These are phyloP conservation scores for Suillus alpinus DNA, from an alignment of 768 basidiomycete species.

Conservation along the genomic window DNA sequence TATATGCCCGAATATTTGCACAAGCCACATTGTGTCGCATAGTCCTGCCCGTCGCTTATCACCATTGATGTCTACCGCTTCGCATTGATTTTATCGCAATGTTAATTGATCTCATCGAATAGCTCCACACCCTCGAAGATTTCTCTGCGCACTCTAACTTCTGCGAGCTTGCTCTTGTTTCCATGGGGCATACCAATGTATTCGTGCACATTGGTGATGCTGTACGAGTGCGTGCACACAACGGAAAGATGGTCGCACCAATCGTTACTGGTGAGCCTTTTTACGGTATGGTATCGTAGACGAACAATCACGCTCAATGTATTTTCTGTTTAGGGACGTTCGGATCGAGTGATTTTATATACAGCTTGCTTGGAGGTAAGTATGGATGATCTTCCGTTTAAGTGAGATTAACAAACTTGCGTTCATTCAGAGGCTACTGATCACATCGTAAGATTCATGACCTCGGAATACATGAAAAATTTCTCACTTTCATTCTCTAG, in stretches of 20 bases:
- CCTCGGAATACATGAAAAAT: background rate
- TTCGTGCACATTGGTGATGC: slow-evolving; percentile 87
- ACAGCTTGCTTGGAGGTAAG: slow-evolving; percentile 72
- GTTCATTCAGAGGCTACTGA: slow-evolving; percentile 52
- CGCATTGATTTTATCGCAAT: background rate
- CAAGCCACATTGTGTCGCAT: background rate
- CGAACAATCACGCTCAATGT: background rate
- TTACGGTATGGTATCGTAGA: background rate
- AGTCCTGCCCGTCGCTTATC: background rate
- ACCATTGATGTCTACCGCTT: background rate
- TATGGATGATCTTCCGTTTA: background rate
- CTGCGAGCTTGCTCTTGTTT: slow-evolving; percentile 77
- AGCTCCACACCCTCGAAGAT: slow-evolving; percentile 84
- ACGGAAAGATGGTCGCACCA: slow-evolving; percentile 74
- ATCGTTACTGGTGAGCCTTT: slow-evolving; percentile 62
- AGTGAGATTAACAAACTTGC: background rate
- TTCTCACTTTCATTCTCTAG: slow-evolving; percentile 13
- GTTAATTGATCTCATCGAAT: background rate
- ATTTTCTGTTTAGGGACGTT: slow-evolving; percentile 52
- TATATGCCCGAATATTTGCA: slow-evolving; percentile 10
- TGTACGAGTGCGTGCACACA: slow-evolving; percentile 69
- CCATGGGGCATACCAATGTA: slow-evolving; percentile 70
- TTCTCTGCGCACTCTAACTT: slow-evolving; percentile 90
- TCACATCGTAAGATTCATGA: slow-evolving; percentile 45
- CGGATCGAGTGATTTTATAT: slow-evolving; percentile 75